phyloP scores from a whole-genome alignment of 2,329 filamentous ascomycete species.

The Alternaria ventricosa region DNA sequence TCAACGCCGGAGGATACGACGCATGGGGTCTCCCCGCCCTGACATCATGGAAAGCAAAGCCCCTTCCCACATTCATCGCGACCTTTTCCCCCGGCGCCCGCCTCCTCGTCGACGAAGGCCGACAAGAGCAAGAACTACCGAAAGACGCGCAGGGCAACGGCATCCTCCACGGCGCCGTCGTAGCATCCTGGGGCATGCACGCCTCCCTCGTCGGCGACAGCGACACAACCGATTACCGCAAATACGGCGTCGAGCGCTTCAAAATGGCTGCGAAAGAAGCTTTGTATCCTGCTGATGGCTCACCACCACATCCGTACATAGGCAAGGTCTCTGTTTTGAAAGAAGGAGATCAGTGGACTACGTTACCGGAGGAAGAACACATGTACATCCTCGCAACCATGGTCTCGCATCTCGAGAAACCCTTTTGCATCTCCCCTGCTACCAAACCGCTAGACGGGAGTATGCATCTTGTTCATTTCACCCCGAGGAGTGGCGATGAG shows the following conservation, averaged over 20 bases:
- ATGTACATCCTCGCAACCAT: constrained; percentile 78
- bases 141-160: constrained; percentile 30
- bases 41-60: constrained; percentile 39
- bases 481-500: constrained; percentile 66
- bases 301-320: constrained; percentile 62
- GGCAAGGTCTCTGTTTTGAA: constrained; percentile 58
- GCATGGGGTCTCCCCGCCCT: constrained; percentile 53
- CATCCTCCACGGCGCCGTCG: constrained; percentile 73
- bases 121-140: constrained; percentile 49
- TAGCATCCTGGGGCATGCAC: constrained; percentile 90
- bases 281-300: constrained; percentile 64
- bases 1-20: constrained; percentile 45
- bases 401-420: constrained; percentile 81
- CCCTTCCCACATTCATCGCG: constrained; percentile 53
- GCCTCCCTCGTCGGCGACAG: constrained; percentile 88
- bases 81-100: constrained; percentile 55
- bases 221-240: constrained; percentile 81
- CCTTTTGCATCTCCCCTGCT: constrained; percentile 80
- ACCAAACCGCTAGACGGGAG: constrained; percentile 73
- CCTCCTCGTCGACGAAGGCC: constrained; percentile 52
- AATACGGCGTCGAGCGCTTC: constrained; percentile 79
- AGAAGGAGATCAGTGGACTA: constrained; percentile 31
- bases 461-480: constrained; percentile 78
- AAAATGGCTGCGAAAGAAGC: constrained; percentile 82
- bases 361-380: constrained; percentile 60